These are phyloP conservation scores for Coccomyxa sp. DNA, from an alignment of 139 green algal genomes.

Conservation along the genomic window DNA sequence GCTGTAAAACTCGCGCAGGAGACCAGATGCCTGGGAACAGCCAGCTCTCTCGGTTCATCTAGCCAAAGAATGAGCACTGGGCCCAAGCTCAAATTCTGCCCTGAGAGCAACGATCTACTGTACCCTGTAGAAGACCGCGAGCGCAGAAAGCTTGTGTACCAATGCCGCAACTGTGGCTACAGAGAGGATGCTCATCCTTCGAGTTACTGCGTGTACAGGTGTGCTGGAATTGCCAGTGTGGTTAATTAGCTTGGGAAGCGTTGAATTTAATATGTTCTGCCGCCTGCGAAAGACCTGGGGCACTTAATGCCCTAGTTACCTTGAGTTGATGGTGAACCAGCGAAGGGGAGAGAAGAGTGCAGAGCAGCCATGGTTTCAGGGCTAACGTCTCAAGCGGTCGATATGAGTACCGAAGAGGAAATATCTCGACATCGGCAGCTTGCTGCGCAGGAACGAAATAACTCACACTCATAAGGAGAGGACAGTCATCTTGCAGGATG, in stretches of 20 bases:
- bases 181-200: conserved; percentile 51
- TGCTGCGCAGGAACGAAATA: conserved; percentile 53
- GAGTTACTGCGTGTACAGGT: conserved; percentile 46
- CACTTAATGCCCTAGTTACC: not conserved
- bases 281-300: not conserved
- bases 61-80: conserved; percentile 11
- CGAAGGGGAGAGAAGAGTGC: too few relatives aligned
- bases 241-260: not conserved
- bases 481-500: conserved; percentile 78
- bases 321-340: not conserved
- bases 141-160: conserved; percentile 67
- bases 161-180: conserved; percentile 81
- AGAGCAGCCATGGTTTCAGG: not conserved
- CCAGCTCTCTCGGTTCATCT: too few relatives aligned
- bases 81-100: conserved; percentile 75
- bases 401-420: not conserved
- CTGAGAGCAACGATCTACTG: conserved; percentile 71
- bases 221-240: not conserved
- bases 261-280: not conserved
- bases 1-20: too few relatives aligned
- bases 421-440: not conserved
- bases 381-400: not conserved
- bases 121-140: conserved; percentile 64
- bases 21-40: too few relatives aligned
- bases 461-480: conserved; percentile 74